Evolutionary conservation across 2,329 filamentous ascomycete genomes (phyloP).

Genomic region (Hymenoscyphus linearis): DNA sequence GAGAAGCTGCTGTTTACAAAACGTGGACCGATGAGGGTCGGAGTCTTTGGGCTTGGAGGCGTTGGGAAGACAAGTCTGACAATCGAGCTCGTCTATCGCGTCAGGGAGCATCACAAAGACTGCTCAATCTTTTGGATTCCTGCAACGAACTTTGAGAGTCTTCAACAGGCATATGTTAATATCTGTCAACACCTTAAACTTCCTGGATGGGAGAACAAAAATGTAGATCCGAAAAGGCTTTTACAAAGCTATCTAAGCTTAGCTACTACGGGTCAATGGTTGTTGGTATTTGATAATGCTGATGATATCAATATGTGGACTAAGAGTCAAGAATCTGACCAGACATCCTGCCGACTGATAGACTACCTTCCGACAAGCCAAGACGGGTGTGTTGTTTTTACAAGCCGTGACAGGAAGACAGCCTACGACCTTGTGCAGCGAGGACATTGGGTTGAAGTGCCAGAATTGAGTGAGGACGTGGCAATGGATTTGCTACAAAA

Average conservation of each 20-base stretch:
- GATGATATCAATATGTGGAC: constrained; percentile 6
- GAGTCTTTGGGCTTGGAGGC: neutral
- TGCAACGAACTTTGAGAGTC: constrained; percentile 3
- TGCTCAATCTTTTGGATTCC: constrained; percentile 3
- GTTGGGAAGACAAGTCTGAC: neutral
- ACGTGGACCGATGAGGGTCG: neutral
- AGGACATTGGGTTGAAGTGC: constrained; percentile 28
- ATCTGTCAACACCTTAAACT: neutral
- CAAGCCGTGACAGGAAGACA: constrained; percentile 33
- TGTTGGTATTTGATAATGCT: constrained; percentile 5
- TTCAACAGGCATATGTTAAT: constrained; percentile 2
- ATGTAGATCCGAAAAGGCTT: neutral
- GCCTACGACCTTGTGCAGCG: constrained; percentile 25
- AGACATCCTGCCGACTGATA: constrained; percentile 14
- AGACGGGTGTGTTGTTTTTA: constrained; percentile 34
- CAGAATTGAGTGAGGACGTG: constrained; percentile 28
- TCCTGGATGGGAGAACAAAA: neutral
- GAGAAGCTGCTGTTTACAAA: neutral
- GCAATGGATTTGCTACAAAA: constrained; percentile 28
- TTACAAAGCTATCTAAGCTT: neutral
- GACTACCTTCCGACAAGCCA: constrained; percentile 33
- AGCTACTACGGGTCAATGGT: neutral
- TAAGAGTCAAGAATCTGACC: constrained; percentile 13
- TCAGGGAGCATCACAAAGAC: neutral
- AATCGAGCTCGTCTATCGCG: constrained; percentile 1